Conservation (phyloP, 805 yeast species). For the Yamadazyma takamatsuzukensis region DNA sequence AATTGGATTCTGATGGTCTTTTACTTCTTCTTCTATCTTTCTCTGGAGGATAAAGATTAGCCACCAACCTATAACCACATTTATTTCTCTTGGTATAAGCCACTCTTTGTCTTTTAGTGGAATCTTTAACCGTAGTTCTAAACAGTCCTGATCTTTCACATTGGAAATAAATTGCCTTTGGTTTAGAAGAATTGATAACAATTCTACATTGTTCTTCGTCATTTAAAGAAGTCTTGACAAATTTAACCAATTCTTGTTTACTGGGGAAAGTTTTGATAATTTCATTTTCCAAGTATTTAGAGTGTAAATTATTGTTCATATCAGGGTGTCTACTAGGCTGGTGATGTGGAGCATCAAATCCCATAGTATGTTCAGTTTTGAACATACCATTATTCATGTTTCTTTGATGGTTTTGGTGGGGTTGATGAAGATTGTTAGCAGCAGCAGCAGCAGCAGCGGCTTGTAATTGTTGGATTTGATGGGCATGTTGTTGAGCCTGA, state of each 20-base stretch:
- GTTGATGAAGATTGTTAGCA: constrained; percentile 13
- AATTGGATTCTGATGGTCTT: constrained; percentile 17
- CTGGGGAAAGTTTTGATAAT: constrained; percentile 25
- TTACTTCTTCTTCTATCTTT: constrained; percentile 35
- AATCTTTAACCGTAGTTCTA: constrained; percentile 45
- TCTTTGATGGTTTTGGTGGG: constrained; percentile 10
- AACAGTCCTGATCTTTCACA: constrained; percentile 43
- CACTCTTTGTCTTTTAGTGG: constrained; percentile 42
- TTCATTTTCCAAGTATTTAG: constrained; percentile 29
- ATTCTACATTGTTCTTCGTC: constrained; percentile 38
- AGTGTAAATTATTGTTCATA: constrained; percentile 14
- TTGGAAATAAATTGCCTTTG: constrained; percentile 46
- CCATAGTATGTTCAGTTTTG: no score
- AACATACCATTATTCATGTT: no score
- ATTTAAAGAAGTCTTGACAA: constrained; percentile 37
- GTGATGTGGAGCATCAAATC: constrained; percentile 4
- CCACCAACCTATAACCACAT: constrained; percentile 44
- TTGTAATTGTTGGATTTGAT: constrained; percentile 14
- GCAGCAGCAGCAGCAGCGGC: constrained; percentile 14
- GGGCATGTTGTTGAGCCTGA: constrained; percentile 8
- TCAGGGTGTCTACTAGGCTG: constrained; percentile 8
- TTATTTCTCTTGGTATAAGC: constrained; percentile 46
- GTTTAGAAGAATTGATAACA: constrained; percentile 45
- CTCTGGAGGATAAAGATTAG: constrained; percentile 42
- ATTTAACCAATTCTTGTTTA: constrained; percentile 25